These are phyloP conservation scores for Helicocarpus griseus DNA, from an alignment of 2,329 filamentous ascomycete genomes.

Conservation along the genomic window DNA sequence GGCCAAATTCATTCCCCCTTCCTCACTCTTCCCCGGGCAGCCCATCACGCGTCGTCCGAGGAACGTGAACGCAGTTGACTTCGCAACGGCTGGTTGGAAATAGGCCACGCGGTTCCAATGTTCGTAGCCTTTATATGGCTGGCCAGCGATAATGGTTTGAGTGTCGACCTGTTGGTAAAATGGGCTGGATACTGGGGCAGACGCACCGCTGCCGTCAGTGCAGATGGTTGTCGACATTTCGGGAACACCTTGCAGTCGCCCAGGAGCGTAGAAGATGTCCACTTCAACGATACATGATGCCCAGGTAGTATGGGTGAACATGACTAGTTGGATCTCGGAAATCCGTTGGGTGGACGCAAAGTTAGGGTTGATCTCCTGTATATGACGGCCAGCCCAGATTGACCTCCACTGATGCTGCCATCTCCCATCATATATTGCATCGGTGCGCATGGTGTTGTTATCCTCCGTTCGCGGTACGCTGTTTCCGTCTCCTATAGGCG, in stretches of 20 bases:
- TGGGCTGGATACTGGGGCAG: not conserved
- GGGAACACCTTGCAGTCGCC: not conserved
- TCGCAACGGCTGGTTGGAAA: not conserved
- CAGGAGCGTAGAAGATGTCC: not conserved
- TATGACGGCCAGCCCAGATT: not conserved
- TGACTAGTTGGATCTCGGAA: not conserved
- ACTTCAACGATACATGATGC: not conserved
- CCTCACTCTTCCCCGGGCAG: not conserved
- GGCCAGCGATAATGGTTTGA: not conserved
- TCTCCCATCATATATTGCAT: not conserved
- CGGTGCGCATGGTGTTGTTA: not conserved
- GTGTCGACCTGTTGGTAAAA: not conserved
- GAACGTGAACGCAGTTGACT: not conserved
- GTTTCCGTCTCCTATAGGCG: not conserved
- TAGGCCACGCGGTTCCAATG: not conserved
- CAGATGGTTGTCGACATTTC: not conserved
- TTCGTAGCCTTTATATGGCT: not conserved
- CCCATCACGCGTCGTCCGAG: not conserved
- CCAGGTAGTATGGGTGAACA: not conserved
- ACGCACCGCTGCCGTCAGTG: not conserved
- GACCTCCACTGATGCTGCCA: constrained; percentile 1
- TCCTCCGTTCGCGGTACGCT: not conserved
- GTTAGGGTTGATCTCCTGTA: not conserved
- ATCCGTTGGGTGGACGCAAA: not conserved
- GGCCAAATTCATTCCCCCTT: not conserved